Evolutionary conservation across 129 eudicot genomes (phyloP).

Genomic region (Ambrosia artemisiifolia): DNA sequence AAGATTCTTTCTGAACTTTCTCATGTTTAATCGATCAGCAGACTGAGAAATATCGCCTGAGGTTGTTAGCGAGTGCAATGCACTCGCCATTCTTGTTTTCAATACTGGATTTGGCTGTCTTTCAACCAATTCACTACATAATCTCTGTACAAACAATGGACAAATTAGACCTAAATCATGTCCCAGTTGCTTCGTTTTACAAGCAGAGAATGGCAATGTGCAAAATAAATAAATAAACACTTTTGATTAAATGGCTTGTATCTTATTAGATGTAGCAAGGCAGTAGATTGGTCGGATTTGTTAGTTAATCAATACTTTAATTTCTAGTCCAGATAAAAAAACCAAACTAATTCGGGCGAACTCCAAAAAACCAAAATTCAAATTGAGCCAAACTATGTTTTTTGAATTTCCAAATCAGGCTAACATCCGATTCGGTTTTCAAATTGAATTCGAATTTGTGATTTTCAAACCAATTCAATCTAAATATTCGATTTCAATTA

Average conservation of each 20-base stretch:
- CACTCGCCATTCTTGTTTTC: constrained; percentile 69
- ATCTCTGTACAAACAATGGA: constrained; percentile 41
- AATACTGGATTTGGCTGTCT: constrained; percentile 59
- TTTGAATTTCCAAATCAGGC: too few relatives aligned
- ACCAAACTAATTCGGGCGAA: too few relatives aligned
- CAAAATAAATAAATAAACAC: background rate
- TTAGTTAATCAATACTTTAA: background rate
- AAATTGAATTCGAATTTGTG: too few relatives aligned
- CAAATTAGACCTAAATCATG: background rate
- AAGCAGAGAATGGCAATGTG: background rate
- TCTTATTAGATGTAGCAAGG: constrained; percentile 5
- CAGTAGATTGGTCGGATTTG: background rate
- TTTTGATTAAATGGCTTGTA: background rate
- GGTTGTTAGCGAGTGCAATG: constrained; percentile 64
- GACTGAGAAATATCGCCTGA: constrained; percentile 65
- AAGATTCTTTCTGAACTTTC: constrained; percentile 87
- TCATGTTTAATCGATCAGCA: constrained; percentile 72
- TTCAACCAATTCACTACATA: constrained; percentile 76
- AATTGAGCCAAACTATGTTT: too few relatives aligned
- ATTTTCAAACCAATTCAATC: too few relatives aligned
- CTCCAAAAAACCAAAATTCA: too few relatives aligned
- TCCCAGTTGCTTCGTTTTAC: background rate
- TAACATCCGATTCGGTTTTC: too few relatives aligned
- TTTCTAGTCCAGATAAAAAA: background rate
- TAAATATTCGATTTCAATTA: too few relatives aligned